Percentiles rank a stretch among this genome's conserved stretches.
phyloP scores from a whole-genome alignment of 768 basidiomycete genomes.

The Termitomyces sp. region DNA sequence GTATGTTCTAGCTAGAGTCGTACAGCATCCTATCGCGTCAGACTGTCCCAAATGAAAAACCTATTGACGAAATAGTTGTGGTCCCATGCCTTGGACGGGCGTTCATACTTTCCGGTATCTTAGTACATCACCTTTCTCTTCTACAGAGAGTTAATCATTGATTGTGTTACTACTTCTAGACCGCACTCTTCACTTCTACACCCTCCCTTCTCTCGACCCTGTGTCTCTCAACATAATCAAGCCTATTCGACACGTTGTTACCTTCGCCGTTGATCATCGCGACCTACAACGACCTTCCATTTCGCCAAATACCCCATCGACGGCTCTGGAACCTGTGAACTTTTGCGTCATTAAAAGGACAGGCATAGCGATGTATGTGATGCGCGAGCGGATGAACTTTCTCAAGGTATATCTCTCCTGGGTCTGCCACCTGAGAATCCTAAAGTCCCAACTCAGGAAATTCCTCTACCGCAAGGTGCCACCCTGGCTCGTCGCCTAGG shows the following conservation, averaged over 20 bases:
- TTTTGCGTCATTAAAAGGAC: slow-evolving; percentile 72
- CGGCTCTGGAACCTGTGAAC: slow-evolving; percentile 51
- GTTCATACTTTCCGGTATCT: slow-evolving; percentile 72
- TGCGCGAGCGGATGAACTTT: slow-evolving; percentile 63
- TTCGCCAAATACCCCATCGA: slow-evolving; percentile 31
- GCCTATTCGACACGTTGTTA: slow-evolving; percentile 76
- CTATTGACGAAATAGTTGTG: slow-evolving; percentile 79
- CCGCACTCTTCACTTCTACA: slow-evolving; percentile 72
- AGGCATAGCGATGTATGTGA: slow-evolving; percentile 57
- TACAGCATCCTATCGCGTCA: slow-evolving; percentile 71
- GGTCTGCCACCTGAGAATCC: not conserved
- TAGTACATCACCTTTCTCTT: slow-evolving; percentile 11
- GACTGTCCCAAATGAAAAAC: slow-evolving; percentile 59
- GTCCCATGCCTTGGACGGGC: slow-evolving; percentile 72
- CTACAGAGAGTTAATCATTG: slow-evolving; percentile 9
- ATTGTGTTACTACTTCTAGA: slow-evolving; percentile 29
- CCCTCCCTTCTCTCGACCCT: slow-evolving; percentile 76
- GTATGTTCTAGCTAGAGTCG: slow-evolving; percentile 43
- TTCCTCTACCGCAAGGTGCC: slow-evolving; percentile 60
- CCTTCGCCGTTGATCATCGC: slow-evolving; percentile 80
- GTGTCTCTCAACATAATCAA: slow-evolving; percentile 58
- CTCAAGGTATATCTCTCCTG: slow-evolving; percentile 41
- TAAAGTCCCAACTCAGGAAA: slow-evolving; percentile 45
- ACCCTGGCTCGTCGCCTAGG: slow-evolving; percentile 61
- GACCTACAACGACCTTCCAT: slow-evolving; percentile 54